phyloP scores from a whole-genome alignment of 768 basidiomycete genomes.

The Russula brevipes region DNA sequence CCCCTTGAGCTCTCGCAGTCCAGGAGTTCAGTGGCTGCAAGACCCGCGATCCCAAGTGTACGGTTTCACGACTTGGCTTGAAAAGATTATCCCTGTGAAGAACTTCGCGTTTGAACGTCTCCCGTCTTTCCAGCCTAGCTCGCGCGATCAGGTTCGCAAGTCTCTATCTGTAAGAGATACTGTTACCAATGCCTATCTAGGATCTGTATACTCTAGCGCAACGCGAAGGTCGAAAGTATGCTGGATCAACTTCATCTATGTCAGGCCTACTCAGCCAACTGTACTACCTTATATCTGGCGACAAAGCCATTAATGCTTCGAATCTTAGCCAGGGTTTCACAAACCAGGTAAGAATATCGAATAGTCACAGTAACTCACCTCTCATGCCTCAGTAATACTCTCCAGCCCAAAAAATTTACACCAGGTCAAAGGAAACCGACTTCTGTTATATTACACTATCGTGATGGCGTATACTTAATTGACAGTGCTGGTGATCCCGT shows the following conservation, averaged over 20 bases:
- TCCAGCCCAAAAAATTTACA: slow-evolving; percentile 60
- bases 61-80: slow-evolving; percentile 72
- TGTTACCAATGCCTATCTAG: slow-evolving; percentile 34
- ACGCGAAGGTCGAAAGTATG: slow-evolving; percentile 54
- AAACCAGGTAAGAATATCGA: slow-evolving; percentile 44
- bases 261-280: slow-evolving; percentile 80
- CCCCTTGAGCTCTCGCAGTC: slow-evolving; percentile 41
- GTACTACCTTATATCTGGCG: slow-evolving; percentile 78
- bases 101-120: slow-evolving; percentile 85
- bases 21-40: slow-evolving; percentile 82
- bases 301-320: slow-evolving; percentile 58
- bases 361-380: background rate
- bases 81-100: slow-evolving; percentile 66
- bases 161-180: background rate
- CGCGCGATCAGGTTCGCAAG: slow-evolving; percentile 57
- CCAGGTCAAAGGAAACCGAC: slow-evolving; percentile 74
- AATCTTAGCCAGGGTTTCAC: slow-evolving; percentile 57
- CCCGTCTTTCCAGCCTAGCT: slow-evolving; percentile 69
- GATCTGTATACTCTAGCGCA: slow-evolving; percentile 61
- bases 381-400: background rate
- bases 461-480: slow-evolving; percentile 62
- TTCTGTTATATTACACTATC: slow-evolving; percentile 59
- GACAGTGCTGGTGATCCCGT: slow-evolving; percentile 46
- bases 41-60: slow-evolving; percentile 83
- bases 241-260: slow-evolving; percentile 87